phyloP scores from a whole-genome alignment of 768 basidiomycete genomes.

The Termitomyces sp. region DNA sequence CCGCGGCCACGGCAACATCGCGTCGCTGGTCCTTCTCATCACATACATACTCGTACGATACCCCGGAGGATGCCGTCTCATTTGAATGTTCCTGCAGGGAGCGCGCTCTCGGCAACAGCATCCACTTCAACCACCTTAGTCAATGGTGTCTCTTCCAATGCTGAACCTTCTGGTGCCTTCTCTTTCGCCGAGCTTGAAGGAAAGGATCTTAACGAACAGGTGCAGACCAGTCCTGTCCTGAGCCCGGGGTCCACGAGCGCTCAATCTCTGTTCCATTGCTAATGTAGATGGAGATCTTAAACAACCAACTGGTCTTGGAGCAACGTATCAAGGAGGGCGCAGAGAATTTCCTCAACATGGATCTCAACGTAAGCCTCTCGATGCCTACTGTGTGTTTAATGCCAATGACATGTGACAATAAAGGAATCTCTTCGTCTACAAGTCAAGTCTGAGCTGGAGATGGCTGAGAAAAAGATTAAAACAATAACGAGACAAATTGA shows the following conservation, averaged over 20 bases:
- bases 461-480: constrained; percentile 72
- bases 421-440: constrained; percentile 67
- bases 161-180: constrained; percentile 23
- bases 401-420: not conserved
- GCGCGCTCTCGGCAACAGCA: constrained; percentile 20
- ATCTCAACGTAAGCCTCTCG: constrained; percentile 44
- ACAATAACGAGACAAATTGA: constrained; percentile 61
- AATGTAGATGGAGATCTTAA: constrained; percentile 62
- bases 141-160: constrained; percentile 17
- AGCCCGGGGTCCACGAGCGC: not conserved
- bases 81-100: constrained; percentile 17
- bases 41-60: constrained; percentile 1
- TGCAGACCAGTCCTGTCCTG: constrained; percentile 18
- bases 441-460: constrained; percentile 76
- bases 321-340: constrained; percentile 89
- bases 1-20: constrained; percentile 1
- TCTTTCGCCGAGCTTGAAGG: constrained; percentile 45
- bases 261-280: not conserved
- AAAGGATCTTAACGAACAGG: constrained; percentile 46
- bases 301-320: constrained; percentile 69
- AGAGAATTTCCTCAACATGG: constrained; percentile 80
- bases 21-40: not conserved
- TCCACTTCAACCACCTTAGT: constrained; percentile 27
- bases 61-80: constrained; percentile 19
- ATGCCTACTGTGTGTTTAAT: not conserved